Conservation (phyloP, 2,329 filamentous ascomycete species). For the Pseudogymnoascus sp. region DNA sequence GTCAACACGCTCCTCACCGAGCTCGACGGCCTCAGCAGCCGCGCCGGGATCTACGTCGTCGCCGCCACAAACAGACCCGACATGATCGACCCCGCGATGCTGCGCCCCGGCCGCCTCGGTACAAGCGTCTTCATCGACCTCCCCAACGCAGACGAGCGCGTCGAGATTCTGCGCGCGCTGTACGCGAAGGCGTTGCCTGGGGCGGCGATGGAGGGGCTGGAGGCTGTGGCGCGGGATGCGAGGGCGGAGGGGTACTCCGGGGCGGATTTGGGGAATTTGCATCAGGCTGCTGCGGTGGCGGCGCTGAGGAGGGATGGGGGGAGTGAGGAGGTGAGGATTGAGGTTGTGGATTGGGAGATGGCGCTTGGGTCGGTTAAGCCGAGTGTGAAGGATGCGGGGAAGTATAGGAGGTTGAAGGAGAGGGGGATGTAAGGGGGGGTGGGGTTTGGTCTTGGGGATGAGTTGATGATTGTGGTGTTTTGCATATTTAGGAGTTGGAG, state of each 20-base stretch:
- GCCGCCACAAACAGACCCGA: constrained; percentile 92
- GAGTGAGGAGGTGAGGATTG: constrained; percentile 21
- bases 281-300: constrained; percentile 28
- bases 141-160: constrained; percentile 68
- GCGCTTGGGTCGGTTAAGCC: constrained; percentile 26
- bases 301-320: constrained; percentile 25
- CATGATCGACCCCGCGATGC: constrained; percentile 92
- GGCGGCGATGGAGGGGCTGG: constrained; percentile 47
- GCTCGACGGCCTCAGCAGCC: constrained; percentile 73
- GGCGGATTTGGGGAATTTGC: constrained; percentile 52
- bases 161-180: constrained; percentile 72
- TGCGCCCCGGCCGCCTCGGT: constrained; percentile 82
- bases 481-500: neutral
- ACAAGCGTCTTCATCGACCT: constrained; percentile 85
- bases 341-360: constrained; percentile 26
- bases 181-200: constrained; percentile 45
- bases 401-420: constrained; percentile 28
- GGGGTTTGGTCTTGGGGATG: neutral
- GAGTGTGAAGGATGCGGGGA: constrained; percentile 29
- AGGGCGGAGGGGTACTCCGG: constrained; percentile 72
- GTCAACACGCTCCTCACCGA: constrained; percentile 95
- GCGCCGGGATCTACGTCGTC: constrained; percentile 85
- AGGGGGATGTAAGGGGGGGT: constrained; percentile 24
- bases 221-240: constrained; percentile 54
- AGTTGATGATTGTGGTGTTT: neutral